These are phyloP conservation scores for Phytophthora crassamura DNA, from an alignment of 352 stramenopile genomes.

Conservation along the genomic window DNA sequence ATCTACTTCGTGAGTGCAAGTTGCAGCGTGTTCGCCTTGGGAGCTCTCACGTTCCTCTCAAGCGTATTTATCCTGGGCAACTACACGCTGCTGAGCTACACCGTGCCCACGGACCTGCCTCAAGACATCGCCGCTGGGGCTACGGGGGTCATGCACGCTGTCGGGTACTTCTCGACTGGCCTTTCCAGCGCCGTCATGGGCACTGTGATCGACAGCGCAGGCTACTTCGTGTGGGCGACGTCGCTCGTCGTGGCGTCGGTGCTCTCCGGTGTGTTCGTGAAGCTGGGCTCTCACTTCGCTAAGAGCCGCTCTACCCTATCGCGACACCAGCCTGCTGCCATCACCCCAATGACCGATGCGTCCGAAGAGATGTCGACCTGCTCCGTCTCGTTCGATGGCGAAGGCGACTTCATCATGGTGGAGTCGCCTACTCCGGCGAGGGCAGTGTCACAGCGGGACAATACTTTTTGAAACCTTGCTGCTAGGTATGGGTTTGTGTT, in stretches of 20 bases:
- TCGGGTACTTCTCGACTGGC: conserved; percentile 75
- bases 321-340: conserved; percentile 26
- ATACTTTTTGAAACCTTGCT: conserved; percentile 9
- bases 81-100: conserved; percentile 80
- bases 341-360: conserved; percentile 13
- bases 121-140: conserved; percentile 73
- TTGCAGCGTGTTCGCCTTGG: conserved; percentile 56
- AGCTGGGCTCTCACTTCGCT: conserved; percentile 65
- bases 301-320: conserved; percentile 35
- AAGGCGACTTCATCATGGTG: conserved; percentile 29
- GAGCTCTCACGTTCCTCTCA: conserved; percentile 63
- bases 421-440: conserved; percentile 18
- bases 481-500: conserved; percentile 11
- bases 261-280: conserved; percentile 63
- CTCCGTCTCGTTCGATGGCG: conserved; percentile 19
- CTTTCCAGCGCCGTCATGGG: conserved; percentile 74
- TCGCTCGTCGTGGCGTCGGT: conserved; percentile 70
- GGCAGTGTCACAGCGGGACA: not conserved
- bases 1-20: conserved; percentile 70
- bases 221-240: conserved; percentile 63
- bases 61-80: conserved; percentile 81
- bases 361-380: conserved; percentile 22
- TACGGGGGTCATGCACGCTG: conserved; percentile 67
- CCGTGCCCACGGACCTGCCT: conserved; percentile 73
- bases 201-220: conserved; percentile 55